Base-by-base conservation (phyloP, 2,329 filamentous ascomycete species). In the Mycosphaerella sp. region DNA sequence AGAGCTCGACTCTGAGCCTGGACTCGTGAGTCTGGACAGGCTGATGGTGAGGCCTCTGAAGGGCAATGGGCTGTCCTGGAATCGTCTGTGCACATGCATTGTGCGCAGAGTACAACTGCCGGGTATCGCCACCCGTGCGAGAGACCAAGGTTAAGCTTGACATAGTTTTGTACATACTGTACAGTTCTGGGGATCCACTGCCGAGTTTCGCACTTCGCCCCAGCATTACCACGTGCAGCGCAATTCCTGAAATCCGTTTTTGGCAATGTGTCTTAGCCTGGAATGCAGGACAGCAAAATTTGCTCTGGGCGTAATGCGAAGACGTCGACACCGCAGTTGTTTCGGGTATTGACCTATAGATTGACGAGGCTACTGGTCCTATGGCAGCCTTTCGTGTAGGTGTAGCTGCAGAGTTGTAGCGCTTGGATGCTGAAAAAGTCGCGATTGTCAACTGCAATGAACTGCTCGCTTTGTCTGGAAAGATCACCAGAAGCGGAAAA, bases 401-500 rank as follows among this genome's bases (percentile, higher is more conserved):
- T 14, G 14, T 42, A 42, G 40, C 9, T 10, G 40, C n/a, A 12
- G 3, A 42, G 9, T 42, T 12, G 21, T 6, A 26, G 9, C 21
- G n/a, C 40, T 42, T 42, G 10, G 11, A 26, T 3, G 40, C 21
- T 42, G 40, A 6, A 23, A 17, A 9, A 4, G 21, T 23, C 9
- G 21, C 40, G 26, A 42, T 42, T 42, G 40, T 42, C 3, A 12
- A 9, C 4, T 42, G 14, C 14, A 14, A n/a, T 6, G 21, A 17
- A 23, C 26, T 17, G 1, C 4, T 3, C 32, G 12, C 47, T 49
- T 49, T 49, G 47, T 49, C 47, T 6, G 3, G 5, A 2, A 38
- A 10, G 0, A 42, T 49, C 47, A 42, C 38, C 47, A 49, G 38
- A 49, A 41, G 47, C 47, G 47, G 46, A 36, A 36, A 4, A n/a